Evolutionary conservation across 2,329 filamentous ascomycete species (phyloP).

Genomic region (Claviceps humidiphila): DNA sequence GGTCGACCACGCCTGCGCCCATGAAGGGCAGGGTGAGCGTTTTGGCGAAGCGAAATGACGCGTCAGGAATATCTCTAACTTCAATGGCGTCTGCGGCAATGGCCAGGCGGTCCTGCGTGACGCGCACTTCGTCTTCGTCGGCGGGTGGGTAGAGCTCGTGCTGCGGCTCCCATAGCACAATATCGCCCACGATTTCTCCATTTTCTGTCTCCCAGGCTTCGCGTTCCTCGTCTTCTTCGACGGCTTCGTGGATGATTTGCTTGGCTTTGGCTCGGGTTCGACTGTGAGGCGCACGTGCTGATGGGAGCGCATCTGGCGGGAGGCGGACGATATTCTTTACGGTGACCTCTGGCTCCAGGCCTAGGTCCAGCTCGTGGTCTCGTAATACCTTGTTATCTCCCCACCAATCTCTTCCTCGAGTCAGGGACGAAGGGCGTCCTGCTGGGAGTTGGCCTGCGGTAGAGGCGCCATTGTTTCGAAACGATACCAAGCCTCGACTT

Average conservation of each 20-base stretch:
- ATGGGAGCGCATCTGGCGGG: slow-evolving; percentile 37
- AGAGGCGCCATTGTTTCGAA: slow-evolving; percentile 32
- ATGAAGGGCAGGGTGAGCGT: slow-evolving; percentile 75
- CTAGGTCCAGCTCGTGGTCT: slow-evolving; percentile 27
- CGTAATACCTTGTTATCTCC: slow-evolving; percentile 51
- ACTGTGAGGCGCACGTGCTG: slow-evolving; percentile 13
- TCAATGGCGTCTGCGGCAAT: slow-evolving; percentile 42
- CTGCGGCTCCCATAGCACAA: slow-evolving; percentile 49
- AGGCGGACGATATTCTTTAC: slow-evolving; percentile 69
- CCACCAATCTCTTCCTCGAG: slow-evolving; percentile 75
- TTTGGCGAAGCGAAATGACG: slow-evolving; percentile 79
- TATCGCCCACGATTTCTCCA: slow-evolving; percentile 49
- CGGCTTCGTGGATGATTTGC: slow-evolving; percentile 20
- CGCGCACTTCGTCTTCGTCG: slow-evolving; percentile 40
- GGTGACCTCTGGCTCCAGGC: slow-evolving; percentile 27
- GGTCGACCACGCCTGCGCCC: slow-evolving; percentile 77
- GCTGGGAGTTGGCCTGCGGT: slow-evolving; percentile 52
- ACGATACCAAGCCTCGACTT: slow-evolving; percentile 39
- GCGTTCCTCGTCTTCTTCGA: slow-evolving; percentile 36
- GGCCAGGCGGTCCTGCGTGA: slow-evolving; percentile 42
- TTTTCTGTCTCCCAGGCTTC: slow-evolving; percentile 62
- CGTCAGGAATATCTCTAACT: slow-evolving; percentile 45
- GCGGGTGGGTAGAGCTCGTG: slow-evolving; percentile 39
- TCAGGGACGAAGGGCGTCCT: slow-evolving; percentile 63
- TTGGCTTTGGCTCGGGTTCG: slow-evolving; percentile 18